Conservation (phyloP, 257 asterid species). For the Thymus quinquecostatus region DNA sequence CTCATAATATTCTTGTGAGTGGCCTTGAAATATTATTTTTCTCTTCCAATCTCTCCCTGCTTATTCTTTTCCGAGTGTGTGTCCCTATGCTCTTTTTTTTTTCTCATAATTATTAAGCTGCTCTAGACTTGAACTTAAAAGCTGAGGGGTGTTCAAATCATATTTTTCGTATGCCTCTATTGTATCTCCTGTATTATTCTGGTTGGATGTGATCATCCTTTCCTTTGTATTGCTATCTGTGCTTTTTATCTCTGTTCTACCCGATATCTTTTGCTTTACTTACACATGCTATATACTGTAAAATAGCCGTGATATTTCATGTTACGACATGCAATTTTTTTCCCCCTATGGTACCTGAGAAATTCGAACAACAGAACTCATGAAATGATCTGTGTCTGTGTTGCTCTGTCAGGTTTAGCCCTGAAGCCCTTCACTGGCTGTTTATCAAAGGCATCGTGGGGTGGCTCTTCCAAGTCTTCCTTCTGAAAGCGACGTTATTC, state of each 20-base stretch:
- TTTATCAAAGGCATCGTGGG: constrained; percentile 54
- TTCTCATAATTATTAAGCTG: not conserved
- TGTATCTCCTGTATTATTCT: not conserved
- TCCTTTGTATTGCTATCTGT: constrained; percentile 5
- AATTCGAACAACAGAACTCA: no score
- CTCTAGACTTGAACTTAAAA: not conserved
- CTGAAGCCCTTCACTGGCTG: constrained; percentile 58
- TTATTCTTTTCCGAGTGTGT: not conserved
- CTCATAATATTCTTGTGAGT: constrained; percentile 4
- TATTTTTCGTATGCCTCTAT: not conserved
- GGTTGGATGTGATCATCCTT: not conserved
- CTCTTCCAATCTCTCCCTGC: not conserved
- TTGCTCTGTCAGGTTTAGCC: constrained; percentile 52
- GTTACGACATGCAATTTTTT: no score
- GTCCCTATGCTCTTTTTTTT: not conserved
- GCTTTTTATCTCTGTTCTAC: not conserved
- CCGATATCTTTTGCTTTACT: not conserved
- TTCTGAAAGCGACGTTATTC: constrained; percentile 52
- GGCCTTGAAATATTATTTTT: not conserved
- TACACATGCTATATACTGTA: not conserved
- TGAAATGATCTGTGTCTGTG: not conserved
- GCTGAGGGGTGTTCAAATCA: not conserved
- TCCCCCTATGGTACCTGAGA: no score
- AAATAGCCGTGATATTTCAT: no score
- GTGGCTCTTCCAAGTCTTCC: constrained; percentile 56